Conservation (phyloP, 106 monocot species). For the Iris macrosiphon region DNA sequence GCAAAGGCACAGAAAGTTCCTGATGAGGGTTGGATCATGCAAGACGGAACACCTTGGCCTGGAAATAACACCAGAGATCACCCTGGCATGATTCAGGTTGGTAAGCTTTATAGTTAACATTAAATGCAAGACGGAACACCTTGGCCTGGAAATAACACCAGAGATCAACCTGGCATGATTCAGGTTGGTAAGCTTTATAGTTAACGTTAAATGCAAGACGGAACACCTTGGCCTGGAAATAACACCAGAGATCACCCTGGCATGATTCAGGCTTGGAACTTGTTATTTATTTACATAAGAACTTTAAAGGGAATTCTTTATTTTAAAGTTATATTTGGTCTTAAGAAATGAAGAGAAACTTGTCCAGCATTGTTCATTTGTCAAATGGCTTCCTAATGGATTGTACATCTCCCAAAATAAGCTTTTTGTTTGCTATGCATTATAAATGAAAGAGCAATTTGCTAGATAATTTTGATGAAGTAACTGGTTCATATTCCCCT, state of each 20-base stretch:
- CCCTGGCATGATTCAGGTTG: slow-evolving; percentile 35
- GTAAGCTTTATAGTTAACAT: no score
- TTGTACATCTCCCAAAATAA: no score
- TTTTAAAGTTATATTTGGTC: no score
- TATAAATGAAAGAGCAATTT: no score
- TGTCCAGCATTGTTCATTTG: no score
- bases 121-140: slow-evolving; percentile 14
- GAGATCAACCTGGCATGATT: slow-evolving; percentile 53
- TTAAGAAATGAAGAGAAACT: no score
- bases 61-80: slow-evolving; percentile 24
- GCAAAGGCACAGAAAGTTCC: slow-evolving; percentile 42
- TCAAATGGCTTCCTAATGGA: no score
- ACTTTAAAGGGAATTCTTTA: neutral
- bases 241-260: slow-evolving; percentile 54
- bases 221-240: slow-evolving; percentile 53
- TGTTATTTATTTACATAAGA: neutral
- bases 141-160: slow-evolving; percentile 43
- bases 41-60: slow-evolving; percentile 36
- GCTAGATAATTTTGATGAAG: no score
- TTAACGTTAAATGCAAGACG: slow-evolving; percentile 58
- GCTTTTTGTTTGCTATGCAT: no score
- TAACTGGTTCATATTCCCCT: no score
- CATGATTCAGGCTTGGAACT: slow-evolving; percentile 61
- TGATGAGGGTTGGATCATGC: slow-evolving; percentile 53
- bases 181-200: no score